phyloP scores from a whole-genome alignment of 805 yeast species.

The Metschnikowia sp. region DNA sequence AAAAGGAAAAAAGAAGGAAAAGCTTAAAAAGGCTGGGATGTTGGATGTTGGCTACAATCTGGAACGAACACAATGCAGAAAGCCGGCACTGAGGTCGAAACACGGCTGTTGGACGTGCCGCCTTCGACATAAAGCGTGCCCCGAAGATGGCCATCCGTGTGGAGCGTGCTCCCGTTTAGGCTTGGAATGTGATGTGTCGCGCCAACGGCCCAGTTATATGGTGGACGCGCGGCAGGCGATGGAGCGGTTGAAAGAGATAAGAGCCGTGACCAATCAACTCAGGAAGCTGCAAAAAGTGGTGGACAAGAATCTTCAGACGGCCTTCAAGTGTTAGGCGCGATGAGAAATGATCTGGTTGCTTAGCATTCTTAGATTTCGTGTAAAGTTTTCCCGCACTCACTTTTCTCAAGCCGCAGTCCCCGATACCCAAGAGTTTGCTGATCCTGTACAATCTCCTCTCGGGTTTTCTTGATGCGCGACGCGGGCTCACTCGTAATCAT shows the following conservation, averaged over 20 bases:
- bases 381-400: too few species aligned
- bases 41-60: too few species aligned
- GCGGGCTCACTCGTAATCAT: background rate
- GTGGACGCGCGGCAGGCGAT: conserved; percentile 3
- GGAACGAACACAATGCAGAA: too few species aligned
- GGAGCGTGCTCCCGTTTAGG: conserved; percentile 15
- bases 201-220: conserved; percentile 15
- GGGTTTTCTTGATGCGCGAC: conserved; percentile 8
- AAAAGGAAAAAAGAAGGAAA: background rate
- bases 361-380: too few species aligned
- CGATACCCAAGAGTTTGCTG: background rate
- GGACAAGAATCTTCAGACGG: background rate
- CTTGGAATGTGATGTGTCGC: conserved; percentile 14
- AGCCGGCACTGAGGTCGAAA: conserved; percentile 9
- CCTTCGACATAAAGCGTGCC: conserved; percentile 19
- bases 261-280: conserved; percentile 7
- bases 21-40: background rate
- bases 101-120: conserved; percentile 21
- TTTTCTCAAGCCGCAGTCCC: too few species aligned
- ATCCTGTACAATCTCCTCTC: conserved; percentile 3
- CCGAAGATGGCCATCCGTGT: conserved; percentile 16
- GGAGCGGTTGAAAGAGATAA: conserved; percentile 7
- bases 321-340: too few species aligned
- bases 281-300: conserved; percentile 2
- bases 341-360: too few species aligned